A percentile compares a stretch with the other conserved stretches of the same genome.
phyloP scores from a whole-genome alignment of 768 basidiomycete species.

The Clavaria fumosa region DNA sequence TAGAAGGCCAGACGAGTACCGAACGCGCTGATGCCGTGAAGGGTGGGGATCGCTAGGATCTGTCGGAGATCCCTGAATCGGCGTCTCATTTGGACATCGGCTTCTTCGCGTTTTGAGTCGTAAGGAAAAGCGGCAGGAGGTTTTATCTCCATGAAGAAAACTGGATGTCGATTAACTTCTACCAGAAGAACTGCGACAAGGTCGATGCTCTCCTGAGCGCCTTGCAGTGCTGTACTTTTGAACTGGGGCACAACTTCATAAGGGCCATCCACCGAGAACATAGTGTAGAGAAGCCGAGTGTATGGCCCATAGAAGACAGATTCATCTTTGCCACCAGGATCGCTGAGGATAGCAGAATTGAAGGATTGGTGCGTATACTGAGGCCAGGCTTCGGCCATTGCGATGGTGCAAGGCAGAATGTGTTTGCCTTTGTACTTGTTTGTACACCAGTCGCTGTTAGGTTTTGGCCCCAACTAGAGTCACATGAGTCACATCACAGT shows the following conservation, averaged over 20 bases:
- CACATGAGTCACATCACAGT: no score
- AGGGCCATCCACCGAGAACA: slow-evolving; percentile 9
- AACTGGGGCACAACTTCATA: slow-evolving; percentile 9
- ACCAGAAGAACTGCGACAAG: slow-evolving; percentile 7
- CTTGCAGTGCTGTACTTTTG: slow-evolving; percentile 1
- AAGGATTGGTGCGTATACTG: no score
- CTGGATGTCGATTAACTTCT: slow-evolving; percentile 8
- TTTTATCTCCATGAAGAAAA: slow-evolving; percentile 10
- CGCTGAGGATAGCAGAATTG: no score
- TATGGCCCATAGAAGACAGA: slow-evolving; percentile 12
- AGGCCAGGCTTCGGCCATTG: no score
- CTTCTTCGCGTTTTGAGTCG: slow-evolving; percentile 9
- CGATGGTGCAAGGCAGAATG: no score
- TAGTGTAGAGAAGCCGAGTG: slow-evolving; percentile 11
- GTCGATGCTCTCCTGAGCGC: neutral
- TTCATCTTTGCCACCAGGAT: no score
- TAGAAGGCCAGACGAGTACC: slow-evolving; percentile 11
- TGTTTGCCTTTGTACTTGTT: no score
- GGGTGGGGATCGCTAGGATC: slow-evolving; percentile 3
- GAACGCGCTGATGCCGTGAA: slow-evolving; percentile 10
- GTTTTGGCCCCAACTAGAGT: no score
- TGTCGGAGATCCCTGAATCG: slow-evolving; percentile 9
- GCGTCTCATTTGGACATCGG: slow-evolving; percentile 11
- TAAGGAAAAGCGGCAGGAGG: slow-evolving; percentile 6
- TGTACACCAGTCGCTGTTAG: no score